Percentiles rank a stretch among this genome's conserved stretches.
These are phyloP conservation scores for Monosporascus sp. DNA, from an alignment of 2,329 filamentous ascomycete species.

Conservation along the genomic window DNA sequence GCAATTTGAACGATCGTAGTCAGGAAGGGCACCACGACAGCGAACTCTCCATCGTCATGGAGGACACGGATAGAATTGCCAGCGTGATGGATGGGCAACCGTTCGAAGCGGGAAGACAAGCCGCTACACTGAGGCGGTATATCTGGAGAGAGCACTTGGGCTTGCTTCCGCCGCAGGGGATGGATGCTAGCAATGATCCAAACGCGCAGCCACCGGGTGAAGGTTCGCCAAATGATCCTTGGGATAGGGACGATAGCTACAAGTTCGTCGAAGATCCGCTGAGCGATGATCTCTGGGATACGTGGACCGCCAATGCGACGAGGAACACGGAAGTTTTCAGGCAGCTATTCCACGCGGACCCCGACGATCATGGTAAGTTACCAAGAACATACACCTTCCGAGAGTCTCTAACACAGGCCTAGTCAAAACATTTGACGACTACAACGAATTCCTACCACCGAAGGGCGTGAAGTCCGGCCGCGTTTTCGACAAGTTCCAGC, in stretches of 20 bases:
- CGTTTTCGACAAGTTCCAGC: slow-evolving; percentile 74
- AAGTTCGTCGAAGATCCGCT: slow-evolving; percentile 68
- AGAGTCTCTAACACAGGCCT: slow-evolving; percentile 6
- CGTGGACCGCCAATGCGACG: slow-evolving; percentile 65
- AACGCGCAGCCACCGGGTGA: slow-evolving; percentile 70
- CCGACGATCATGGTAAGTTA: slow-evolving; percentile 70
- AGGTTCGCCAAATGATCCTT: slow-evolving; percentile 59
- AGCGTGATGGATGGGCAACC: slow-evolving; percentile 74
- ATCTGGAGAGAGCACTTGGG: slow-evolving; percentile 91
- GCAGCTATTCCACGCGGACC: slow-evolving; percentile 82
- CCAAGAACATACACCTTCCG: background rate
- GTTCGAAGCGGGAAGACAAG: slow-evolving; percentile 76
- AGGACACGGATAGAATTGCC: slow-evolving; percentile 67
- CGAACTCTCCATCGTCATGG: slow-evolving; percentile 84
- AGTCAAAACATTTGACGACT: slow-evolving; percentile 87
- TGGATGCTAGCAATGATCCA: slow-evolving; percentile 60
- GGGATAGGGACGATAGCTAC: slow-evolving; percentile 55
- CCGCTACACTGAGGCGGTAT: slow-evolving; percentile 72
- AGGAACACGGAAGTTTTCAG: slow-evolving; percentile 71
- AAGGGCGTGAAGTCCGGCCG: slow-evolving; percentile 76
- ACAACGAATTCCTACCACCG: slow-evolving; percentile 70
- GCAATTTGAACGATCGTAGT: slow-evolving; percentile 87
- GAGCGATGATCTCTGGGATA: slow-evolving; percentile 58
- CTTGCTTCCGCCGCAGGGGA: slow-evolving; percentile 66
- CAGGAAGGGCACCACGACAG: slow-evolving; percentile 87